These are phyloP conservation scores for Fusarium sp. DNA, from an alignment of 2,329 filamentous ascomycete genomes.

Conservation along the genomic window DNA sequence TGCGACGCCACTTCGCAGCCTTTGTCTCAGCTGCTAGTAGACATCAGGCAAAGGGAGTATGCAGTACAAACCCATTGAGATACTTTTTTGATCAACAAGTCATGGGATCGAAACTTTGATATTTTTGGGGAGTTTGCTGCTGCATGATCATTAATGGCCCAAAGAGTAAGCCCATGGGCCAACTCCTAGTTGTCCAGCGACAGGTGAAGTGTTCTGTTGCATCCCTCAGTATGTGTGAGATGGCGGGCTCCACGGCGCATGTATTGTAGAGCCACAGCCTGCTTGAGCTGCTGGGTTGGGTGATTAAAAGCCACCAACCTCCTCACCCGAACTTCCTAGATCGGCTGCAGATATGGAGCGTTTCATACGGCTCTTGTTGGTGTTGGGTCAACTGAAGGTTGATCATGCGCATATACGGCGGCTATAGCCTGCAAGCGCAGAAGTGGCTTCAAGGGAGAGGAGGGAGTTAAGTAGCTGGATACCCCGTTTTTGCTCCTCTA, in stretches of 20 bases:
- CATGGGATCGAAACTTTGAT: background rate
- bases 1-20: background rate
- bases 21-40: slow-evolving; percentile 5
- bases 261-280: background rate
- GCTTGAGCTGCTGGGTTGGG: background rate
- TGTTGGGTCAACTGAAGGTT: background rate
- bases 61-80: background rate
- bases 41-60: background rate
- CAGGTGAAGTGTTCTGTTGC: background rate
- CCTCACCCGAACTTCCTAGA: background rate
- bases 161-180: background rate
- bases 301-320: background rate
- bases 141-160: background rate
- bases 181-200: background rate
- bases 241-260: background rate
- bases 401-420: background rate
- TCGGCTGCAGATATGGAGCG: background rate
- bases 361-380: background rate
- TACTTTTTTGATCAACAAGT: background rate
- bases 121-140: background rate
- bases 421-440: background rate
- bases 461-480: background rate
- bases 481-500: background rate
- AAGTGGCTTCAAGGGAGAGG: background rate
- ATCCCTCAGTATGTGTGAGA: background rate